phyloP scores from a whole-genome alignment of 208 protist genomes.

The Borovskyia barvae region DNA sequence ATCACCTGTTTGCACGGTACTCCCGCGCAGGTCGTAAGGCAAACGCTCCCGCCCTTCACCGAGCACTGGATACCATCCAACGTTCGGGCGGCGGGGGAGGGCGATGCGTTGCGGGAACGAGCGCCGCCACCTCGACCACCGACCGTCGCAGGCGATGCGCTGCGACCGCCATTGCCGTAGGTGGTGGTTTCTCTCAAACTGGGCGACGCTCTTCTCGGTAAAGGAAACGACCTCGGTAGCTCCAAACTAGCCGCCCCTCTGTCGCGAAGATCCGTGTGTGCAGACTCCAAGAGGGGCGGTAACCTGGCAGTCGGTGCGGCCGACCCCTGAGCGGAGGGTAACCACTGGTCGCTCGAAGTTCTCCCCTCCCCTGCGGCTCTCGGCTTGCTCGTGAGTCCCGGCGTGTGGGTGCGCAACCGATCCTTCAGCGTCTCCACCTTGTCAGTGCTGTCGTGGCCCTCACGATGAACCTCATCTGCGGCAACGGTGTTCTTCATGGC shows the following conservation, averaged over 20 bases:
- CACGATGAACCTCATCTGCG: slow-evolving; percentile 6
- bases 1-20: slow-evolving; percentile 27
- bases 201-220: too few species aligned
- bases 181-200: too few species aligned
- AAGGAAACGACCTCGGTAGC: too few species aligned
- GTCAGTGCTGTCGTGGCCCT: neutral
- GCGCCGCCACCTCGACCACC: too few species aligned
- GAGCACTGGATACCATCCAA: slow-evolving; percentile 56
- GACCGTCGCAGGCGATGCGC: too few species aligned
- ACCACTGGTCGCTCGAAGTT: neutral
- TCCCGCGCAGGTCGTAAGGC: slow-evolving; percentile 35
- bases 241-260: too few species aligned
- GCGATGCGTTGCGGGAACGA: too few species aligned
- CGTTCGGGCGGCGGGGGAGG: neutral
- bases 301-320: too few species aligned
- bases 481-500: slow-evolving; percentile 29
- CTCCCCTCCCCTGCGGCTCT: neutral
- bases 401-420: slow-evolving; percentile 21
- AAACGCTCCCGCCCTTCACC: slow-evolving; percentile 28
- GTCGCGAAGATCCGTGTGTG: too few species aligned
- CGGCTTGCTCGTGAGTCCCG: slow-evolving; percentile 18
- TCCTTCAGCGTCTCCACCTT: slow-evolving; percentile 1
- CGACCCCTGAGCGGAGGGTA: too few species aligned
- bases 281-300: too few species aligned
- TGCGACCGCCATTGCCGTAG: too few species aligned